Evolutionary conservation across 192 early-diverging fungal genomes (phyloP).

Genomic region (Pecoramyces ruminantium): DNA sequence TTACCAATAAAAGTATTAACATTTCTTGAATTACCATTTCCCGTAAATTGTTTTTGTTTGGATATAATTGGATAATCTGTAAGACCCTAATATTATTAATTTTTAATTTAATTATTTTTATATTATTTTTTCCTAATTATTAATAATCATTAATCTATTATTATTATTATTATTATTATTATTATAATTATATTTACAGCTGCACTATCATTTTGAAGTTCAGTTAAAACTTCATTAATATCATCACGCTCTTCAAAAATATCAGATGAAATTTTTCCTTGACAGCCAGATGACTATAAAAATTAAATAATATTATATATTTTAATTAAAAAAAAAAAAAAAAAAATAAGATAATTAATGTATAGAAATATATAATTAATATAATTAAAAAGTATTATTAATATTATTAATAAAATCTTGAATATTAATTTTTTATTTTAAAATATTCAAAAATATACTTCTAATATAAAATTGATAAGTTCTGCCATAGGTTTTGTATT

Average conservation of each 20-base stretch:
- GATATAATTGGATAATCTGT: constrained; percentile 67
- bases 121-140: constrained; percentile 6
- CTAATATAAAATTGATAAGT: not conserved
- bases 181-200: constrained; percentile 18
- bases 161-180: not conserved
- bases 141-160: not conserved
- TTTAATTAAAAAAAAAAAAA: not conserved
- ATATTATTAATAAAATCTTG: too few species aligned
- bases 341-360: too few species aligned
- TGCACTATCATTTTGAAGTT: constrained; percentile 37
- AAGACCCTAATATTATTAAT: constrained; percentile 6
- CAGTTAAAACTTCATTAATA: constrained; percentile 28
- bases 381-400: too few species aligned
- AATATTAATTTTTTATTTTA: too few species aligned
- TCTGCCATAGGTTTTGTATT: not conserved
- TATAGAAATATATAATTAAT: too few species aligned
- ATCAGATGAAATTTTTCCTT: not conserved
- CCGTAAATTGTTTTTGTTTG: constrained; percentile 12
- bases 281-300: not conserved
- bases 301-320: too few species aligned
- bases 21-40: constrained; percentile 18
- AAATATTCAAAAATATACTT: not conserved
- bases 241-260: constrained; percentile 34
- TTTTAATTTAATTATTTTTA: constrained; percentile 4
- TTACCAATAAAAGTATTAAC: constrained; percentile 45